Base-by-base conservation (phyloP, 805 yeast species). In the Dipodascus geniculatus region DNA sequence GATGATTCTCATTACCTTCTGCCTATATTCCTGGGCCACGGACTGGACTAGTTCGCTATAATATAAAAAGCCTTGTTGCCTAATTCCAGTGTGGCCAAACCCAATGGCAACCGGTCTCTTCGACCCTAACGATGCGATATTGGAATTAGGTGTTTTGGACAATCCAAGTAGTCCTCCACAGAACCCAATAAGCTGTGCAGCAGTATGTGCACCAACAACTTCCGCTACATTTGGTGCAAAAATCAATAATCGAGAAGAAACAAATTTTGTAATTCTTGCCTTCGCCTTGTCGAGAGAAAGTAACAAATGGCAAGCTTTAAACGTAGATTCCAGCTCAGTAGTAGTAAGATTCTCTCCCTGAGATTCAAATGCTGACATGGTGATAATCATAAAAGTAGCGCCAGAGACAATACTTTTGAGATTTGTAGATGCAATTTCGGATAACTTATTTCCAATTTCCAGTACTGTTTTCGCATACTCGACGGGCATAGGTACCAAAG, bases 181-280 rank as follows among this genome's bases (percentile, higher is more conserved):
- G 17, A 77, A 72, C 0, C 87, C 77, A 22, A 91, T 68, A 17
- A 93, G 67, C 60, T 85, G 87, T 0, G 95, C 83, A 0, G 96
- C 79, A 0, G 85, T 77, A 3, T 76, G 70, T 0, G 95, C 71
- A 0, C 96, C 95, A 1, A 91, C 73, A 4, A 93, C 70, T 0
- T 79, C 79, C 2, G 87, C 74, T 1, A 87, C 68, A 65, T 93
- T 91, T 1, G 98, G 99, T 0, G 96, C 95, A 59, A 82, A 75
- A 1, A 67, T 63, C 1, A 76, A 68, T 22, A 86, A 73, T 59
- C 80, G 77, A 1, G 74, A 64, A 0, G 90, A 71, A 16, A 88
- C 79, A 60, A 76, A 84, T 1, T 63, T 54, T 1, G 80, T 73
- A 6, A 88, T 73, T 38, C 67, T 65, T 1, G 55, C 55, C 53